A percentile compares a stretch with the other conserved stretches of the same genome.
Conservation (phyloP, 768 basidiomycete genomes). For the Myochromella boudieri region DNA sequence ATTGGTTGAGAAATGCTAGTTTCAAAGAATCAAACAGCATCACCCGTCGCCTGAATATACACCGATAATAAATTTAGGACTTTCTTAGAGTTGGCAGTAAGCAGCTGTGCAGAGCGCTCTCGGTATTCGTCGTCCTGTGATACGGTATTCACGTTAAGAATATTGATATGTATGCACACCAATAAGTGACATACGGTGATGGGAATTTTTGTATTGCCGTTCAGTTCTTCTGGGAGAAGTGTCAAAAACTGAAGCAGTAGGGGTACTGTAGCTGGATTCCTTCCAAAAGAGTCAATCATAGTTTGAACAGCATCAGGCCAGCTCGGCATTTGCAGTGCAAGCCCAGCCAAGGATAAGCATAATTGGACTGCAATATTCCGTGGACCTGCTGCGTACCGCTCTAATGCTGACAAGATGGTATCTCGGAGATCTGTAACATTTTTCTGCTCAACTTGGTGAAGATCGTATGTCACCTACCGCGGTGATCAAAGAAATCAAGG, state of each 20-base stretch:
- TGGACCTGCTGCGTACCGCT: constrained; percentile 73
- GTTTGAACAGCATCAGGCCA: constrained; percentile 82
- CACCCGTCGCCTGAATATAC: constrained; percentile 91
- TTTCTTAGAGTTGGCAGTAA: constrained; percentile 66
- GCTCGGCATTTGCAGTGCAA: constrained; percentile 84
- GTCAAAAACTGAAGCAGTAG: constrained; percentile 88
- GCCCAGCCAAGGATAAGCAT: constrained; percentile 85
- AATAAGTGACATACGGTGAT: constrained; percentile 63
- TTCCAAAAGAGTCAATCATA: constrained; percentile 85
- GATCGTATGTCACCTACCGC: constrained; percentile 91
- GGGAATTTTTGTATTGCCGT: constrained; percentile 82
- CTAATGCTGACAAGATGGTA: constrained; percentile 77
- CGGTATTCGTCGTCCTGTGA: constrained; percentile 73
- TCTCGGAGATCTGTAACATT: constrained; percentile 82
- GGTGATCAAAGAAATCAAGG: constrained; percentile 30
- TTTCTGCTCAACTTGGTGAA: constrained; percentile 76
- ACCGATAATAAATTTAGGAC: constrained; percentile 79
- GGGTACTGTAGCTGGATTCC: constrained; percentile 80
- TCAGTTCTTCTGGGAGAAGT: constrained; percentile 86
- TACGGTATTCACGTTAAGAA: constrained; percentile 1
- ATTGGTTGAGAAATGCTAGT: neutral
- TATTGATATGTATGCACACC: neutral
- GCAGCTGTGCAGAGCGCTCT: constrained; percentile 56
- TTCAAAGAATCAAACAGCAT: constrained; percentile 24
- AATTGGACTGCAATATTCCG: constrained; percentile 86